phyloP scores from a whole-genome alignment of 345 rosid genomes.

The Clarkia xantiana region DNA sequence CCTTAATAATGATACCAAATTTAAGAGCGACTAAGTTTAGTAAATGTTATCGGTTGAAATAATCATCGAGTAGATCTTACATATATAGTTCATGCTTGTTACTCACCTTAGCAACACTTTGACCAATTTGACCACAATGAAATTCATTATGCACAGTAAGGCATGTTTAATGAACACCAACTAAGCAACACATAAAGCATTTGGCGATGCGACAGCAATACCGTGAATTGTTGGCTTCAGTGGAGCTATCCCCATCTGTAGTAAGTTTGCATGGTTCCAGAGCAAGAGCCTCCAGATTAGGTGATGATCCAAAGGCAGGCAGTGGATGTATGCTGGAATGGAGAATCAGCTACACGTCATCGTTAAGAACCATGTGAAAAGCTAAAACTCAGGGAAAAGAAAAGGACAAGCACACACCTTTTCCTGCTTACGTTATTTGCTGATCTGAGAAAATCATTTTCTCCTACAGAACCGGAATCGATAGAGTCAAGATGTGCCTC shows the following conservation, averaged over 20 bases:
- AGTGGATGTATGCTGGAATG: slow-evolving; percentile 16
- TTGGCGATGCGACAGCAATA: too few species aligned
- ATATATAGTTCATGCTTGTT: too few species aligned
- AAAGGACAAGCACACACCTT: slow-evolving; percentile 24
- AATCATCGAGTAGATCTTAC: too few species aligned
- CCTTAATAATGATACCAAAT: too few species aligned
- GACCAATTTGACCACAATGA: too few species aligned
- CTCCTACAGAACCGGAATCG: slow-evolving; percentile 19
- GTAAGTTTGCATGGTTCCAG: slow-evolving; percentile 6
- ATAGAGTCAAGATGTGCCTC: slow-evolving; percentile 27
- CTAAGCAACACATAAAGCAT: background rate
- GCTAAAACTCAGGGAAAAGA: background rate
- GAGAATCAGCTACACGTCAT: background rate
- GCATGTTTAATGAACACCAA: too few species aligned
- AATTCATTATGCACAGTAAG: too few species aligned
- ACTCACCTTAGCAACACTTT: too few species aligned
- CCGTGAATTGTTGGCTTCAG: slow-evolving; percentile 10
- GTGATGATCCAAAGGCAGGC: slow-evolving; percentile 17
- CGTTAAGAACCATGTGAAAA: background rate
- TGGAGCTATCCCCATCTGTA: slow-evolving; percentile 10
- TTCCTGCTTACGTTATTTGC: slow-evolving; percentile 17
- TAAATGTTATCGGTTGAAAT: too few species aligned
- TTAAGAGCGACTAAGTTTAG: too few species aligned
- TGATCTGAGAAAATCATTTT: slow-evolving; percentile 20
- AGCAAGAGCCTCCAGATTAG: slow-evolving; percentile 12